Conservation (phyloP, 768 basidiomycete species). For the Zangia roseola region DNA sequence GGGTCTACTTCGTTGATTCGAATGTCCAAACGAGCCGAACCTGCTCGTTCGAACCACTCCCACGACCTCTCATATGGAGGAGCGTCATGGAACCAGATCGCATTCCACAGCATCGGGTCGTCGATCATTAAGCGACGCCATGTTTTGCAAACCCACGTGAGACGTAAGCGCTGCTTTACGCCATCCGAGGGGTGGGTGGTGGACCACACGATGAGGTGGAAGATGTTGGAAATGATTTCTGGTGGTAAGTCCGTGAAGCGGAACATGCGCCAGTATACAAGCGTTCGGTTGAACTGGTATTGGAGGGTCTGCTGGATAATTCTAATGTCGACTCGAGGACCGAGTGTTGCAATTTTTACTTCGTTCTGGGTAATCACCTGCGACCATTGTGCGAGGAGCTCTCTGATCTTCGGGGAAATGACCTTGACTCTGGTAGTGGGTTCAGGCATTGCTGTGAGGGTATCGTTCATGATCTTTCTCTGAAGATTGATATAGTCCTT, state of each 20-base stretch:
- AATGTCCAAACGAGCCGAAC: conserved; percentile 55
- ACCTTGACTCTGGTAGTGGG: conserved; percentile 7
- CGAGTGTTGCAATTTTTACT: conserved; percentile 18
- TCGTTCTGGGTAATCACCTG: conserved; percentile 17
- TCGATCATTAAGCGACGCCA: conserved; percentile 51
- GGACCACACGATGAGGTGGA: conserved; percentile 62
- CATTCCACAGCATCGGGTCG: conserved; percentile 60
- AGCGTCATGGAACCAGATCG: conserved; percentile 59
- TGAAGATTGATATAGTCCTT: conserved; percentile 18
- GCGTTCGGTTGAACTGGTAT: conserved; percentile 15
- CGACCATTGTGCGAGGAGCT: conserved; percentile 14
- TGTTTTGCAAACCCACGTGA: conserved; percentile 59
- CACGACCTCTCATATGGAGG: conserved; percentile 51
- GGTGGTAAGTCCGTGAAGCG: conserved; percentile 60
- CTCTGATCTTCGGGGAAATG: neutral
- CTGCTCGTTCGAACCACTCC: conserved; percentile 58
- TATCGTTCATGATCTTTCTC: conserved; percentile 16
- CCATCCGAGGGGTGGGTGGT: conserved; percentile 34
- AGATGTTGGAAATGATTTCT: conserved; percentile 65
- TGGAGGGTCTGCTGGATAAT: conserved; percentile 19
- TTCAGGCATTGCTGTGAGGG: conserved; percentile 19
- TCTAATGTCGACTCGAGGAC: conserved; percentile 13
- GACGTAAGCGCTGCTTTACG: conserved; percentile 40
- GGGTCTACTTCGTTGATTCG: conserved; percentile 49
- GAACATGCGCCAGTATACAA: conserved; percentile 45